Base-by-base conservation (phyloP, 2,329 filamentous ascomycete species). In the Ambrosiella beaveri region DNA sequence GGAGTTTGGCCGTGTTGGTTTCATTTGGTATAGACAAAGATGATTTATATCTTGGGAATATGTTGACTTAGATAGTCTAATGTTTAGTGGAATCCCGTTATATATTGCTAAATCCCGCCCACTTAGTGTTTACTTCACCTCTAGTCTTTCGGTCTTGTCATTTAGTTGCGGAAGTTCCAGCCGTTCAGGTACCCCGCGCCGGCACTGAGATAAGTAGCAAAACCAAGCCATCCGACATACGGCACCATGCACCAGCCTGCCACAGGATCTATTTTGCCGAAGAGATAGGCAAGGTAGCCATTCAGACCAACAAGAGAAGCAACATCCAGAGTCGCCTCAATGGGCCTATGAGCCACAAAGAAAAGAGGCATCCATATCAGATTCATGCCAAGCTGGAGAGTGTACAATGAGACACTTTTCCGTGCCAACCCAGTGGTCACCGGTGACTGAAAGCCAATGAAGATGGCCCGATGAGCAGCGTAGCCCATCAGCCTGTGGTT, bases 351-450 rank as follows among this genome's bases (percentile, higher is more conserved):
- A 55, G 84, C 67, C n/a, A 79, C 77, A 67, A 95, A 96, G 77
- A 96, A 96, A 9, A 96, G 77, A 11, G 91, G 91, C 79, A 89
- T 96, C 88, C 88, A 97, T 57, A 84, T 70, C 37, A 95, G 74
- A 68, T 96, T 96, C 56, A 96, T 75, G 9, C 78, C 86, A 6
- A 96, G 81, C 71, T 96, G 90, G 61, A 89, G 75, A 1, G 86
- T 86, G 74, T 95, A 96, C 37, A 96, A 76, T 0, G 85, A 87
- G 59, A 87, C 84, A 63, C 83, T 85, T 63, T 81, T 76, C 67
- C 79, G 79, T 56, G 85, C 81, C 57, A 80, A 71, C 40, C 73
- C 69, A 53, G 80, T 75, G n/a, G 77, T 79, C 44, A 71, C 68
- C 37, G 77, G 72, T 40, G 75, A 73, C 6, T 75, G 74, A 55